Percentiles rank a stretch among this genome's conserved stretches.
Evolutionary conservation across 805 yeast genomes (phyloP).

Genomic region (Yamadazyma paraphyllophila): DNA sequence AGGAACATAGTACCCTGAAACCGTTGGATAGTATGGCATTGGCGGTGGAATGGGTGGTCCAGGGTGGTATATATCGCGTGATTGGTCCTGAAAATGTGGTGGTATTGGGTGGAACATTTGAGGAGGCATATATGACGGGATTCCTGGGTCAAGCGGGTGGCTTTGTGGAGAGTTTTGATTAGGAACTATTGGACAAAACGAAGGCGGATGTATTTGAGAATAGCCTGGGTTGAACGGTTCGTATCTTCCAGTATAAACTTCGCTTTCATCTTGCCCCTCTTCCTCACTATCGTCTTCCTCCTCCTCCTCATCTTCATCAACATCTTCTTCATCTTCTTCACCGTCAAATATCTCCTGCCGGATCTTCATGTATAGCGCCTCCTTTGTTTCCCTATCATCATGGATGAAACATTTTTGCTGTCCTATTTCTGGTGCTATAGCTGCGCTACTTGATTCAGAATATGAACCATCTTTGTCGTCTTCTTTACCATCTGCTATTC

Average conservation of each 20-base stretch:
- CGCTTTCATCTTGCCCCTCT: not conserved
- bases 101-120: no score
- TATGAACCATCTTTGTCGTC: not conserved
- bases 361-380: conserved; percentile 38
- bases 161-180: no score
- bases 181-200: not conserved
- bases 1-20: not conserved
- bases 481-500: not conserved
- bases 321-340: conserved; percentile 17
- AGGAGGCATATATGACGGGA: no score
- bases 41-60: not conserved
- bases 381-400: conserved; percentile 28
- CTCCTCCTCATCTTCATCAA: conserved; percentile 3
- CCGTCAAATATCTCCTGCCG: conserved; percentile 36
- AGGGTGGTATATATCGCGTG: no score
- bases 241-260: not conserved
- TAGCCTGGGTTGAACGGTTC: not conserved
- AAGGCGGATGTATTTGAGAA: not conserved
- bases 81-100: no score
- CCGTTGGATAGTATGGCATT: not conserved
- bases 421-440: not conserved
- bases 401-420: not conserved
- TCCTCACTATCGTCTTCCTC: conserved; percentile 3
- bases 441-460: not conserved
- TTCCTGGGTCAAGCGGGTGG: no score